Evolutionary conservation across 495 filamentous ascomycete species (phyloP).

Genomic region (Cercophora newfieldiana): DNA sequence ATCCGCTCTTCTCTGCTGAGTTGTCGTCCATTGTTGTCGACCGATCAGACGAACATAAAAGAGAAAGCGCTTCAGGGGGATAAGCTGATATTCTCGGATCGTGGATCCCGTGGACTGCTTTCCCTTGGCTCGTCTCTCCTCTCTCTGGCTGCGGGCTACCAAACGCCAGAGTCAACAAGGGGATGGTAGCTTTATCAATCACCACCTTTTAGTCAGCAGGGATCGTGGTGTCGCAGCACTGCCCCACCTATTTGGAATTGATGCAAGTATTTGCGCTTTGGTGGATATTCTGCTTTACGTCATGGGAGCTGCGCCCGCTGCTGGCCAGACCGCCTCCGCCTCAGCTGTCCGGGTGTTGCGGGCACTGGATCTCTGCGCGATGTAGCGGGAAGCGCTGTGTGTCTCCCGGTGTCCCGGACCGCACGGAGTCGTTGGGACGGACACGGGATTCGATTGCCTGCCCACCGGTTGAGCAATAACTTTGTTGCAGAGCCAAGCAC

Average conservation of each 20-base stretch:
- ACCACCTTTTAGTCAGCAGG: neutral
- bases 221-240: neutral
- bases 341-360: neutral
- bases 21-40: neutral
- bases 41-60: neutral
- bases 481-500: too few relatives aligned
- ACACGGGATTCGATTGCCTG: too few relatives aligned
- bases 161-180: too few relatives aligned
- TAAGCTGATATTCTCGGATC: too few relatives aligned
- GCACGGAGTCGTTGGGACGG: too few relatives aligned
- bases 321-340: neutral
- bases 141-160: too few relatives aligned
- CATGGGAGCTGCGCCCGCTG: neutral
- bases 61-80: too few relatives aligned
- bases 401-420: neutral
- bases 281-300: neutral
- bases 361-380: neutral
- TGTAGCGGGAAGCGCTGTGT: neutral
- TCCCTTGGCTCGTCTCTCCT: too few relatives aligned
- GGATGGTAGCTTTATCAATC: neutral
- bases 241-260: neutral
- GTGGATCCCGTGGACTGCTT: too few relatives aligned
- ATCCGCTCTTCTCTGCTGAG: neutral
- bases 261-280: neutral
- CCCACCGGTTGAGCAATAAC: too few relatives aligned